phyloP scores from a whole-genome alignment of 2,329 filamentous ascomycete genomes.

The Calonectria fujianensis region DNA sequence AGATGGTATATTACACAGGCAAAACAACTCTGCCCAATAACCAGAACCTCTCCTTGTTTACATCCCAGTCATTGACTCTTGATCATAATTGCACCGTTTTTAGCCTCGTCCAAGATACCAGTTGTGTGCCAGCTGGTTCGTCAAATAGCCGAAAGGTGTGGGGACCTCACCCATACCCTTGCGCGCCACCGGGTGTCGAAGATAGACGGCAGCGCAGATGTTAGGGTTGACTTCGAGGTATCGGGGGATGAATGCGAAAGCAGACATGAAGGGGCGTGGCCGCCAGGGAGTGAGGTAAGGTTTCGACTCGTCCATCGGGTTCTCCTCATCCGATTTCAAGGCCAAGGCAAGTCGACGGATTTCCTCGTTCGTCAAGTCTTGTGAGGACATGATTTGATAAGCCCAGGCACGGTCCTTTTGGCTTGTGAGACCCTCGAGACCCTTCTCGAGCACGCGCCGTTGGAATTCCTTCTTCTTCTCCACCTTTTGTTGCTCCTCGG shows the following conservation, averaged over 20 bases:
- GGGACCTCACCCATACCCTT: slow-evolving; percentile 88
- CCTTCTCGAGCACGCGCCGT: slow-evolving; percentile 59
- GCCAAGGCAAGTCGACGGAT: slow-evolving; percentile 72
- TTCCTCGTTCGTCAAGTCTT: slow-evolving; percentile 68
- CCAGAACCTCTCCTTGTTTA: slow-evolving; percentile 45
- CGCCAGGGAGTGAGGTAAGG: slow-evolving; percentile 95
- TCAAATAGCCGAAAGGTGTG: slow-evolving; percentile 82
- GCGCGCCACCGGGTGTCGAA: slow-evolving; percentile 93
- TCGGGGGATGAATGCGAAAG: slow-evolving; percentile 95
- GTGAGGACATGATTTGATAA: slow-evolving; percentile 58
- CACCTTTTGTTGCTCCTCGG: slow-evolving; percentile 41
- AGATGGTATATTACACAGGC: slow-evolving; percentile 58
- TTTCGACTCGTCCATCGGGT: slow-evolving; percentile 84
- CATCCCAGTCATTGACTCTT: slow-evolving; percentile 38
- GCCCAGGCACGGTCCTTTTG: slow-evolving; percentile 58
- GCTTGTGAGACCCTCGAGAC: slow-evolving; percentile 59
- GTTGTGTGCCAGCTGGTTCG: slow-evolving; percentile 89
- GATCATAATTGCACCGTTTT: slow-evolving; percentile 38
- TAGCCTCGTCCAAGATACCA: slow-evolving; percentile 94
- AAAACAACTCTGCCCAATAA: slow-evolving; percentile 46
- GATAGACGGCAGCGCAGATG: slow-evolving; percentile 95
- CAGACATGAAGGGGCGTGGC: slow-evolving; percentile 89
- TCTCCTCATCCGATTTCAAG: slow-evolving; percentile 80
- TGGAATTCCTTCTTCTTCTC: slow-evolving; percentile 54
- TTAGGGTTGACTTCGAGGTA: slow-evolving; percentile 99